Conservation (phyloP, 2,329 filamentous ascomycete species). For the Diaporthe helianthi region DNA sequence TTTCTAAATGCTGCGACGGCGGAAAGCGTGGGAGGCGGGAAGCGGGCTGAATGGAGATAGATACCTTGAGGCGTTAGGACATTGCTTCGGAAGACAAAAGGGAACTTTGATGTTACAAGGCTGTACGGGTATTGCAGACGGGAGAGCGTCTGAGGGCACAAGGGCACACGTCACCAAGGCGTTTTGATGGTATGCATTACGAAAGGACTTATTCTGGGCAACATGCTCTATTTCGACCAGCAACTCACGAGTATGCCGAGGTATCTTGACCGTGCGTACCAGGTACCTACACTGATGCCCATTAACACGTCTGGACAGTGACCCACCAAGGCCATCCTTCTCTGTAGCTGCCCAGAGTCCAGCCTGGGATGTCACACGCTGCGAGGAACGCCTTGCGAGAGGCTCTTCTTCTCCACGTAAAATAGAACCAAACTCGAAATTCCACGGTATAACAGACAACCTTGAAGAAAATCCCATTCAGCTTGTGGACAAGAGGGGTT, state of each 20-base stretch:
- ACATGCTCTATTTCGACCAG: not conserved
- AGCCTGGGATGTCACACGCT: not conserved
- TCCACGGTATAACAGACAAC: not conserved
- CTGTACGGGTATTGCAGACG: slow-evolving; percentile 22
- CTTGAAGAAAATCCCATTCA: not conserved
- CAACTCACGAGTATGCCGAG: not conserved
- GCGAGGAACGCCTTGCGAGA: not conserved
- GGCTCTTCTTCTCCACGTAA: not conserved
- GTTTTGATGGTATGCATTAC: slow-evolving; percentile 39
- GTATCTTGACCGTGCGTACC: not conserved
- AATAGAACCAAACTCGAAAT: not conserved
- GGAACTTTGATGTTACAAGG: slow-evolving; percentile 15
- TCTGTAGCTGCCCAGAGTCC: too few species aligned
- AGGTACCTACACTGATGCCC: not conserved
- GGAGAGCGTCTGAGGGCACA: slow-evolving; percentile 37
- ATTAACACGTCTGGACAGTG: not conserved
- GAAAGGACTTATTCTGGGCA: slow-evolving; percentile 34
- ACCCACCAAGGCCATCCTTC: not conserved
- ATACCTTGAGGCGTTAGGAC: slow-evolving; percentile 32
- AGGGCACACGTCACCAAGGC: slow-evolving; percentile 40
- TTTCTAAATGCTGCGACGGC: slow-evolving; percentile 10
- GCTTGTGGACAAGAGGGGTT: not conserved
- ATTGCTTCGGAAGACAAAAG: slow-evolving; percentile 34
- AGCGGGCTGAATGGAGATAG: not conserved
- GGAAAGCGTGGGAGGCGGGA: not conserved